Base-by-base conservation (phyloP, 2,329 filamentous ascomycete species). In the Sporothrix variecibatus region DNA sequence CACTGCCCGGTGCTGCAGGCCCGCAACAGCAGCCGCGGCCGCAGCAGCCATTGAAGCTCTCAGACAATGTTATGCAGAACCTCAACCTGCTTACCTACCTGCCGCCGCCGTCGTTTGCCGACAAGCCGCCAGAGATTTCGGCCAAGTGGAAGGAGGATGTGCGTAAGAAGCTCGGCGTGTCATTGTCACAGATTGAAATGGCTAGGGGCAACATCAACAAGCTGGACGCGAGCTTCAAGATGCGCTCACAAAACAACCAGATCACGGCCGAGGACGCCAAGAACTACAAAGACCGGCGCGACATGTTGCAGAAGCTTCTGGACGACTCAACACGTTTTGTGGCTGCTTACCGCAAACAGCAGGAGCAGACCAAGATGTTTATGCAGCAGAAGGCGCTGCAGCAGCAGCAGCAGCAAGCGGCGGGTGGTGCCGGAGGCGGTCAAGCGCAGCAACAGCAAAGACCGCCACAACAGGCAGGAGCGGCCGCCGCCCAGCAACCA, bases 101-200 rank as follows among this genome's bases (percentile, higher is more conserved):
- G 17, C 80, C 85, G 1, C 86, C 86, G 0, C 77, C 82, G 0
- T 80, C 82, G n/a, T 72, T 87, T 0, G 78, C 80, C 0, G 83
- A 85, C 20, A 86, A 85, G 74, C 81, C 83, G 2, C 81, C 82
- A 0, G 83, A 86, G n/a, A 81, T 83, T 4, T 82, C 82, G 1
- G 76, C 79, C 0, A 86, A 87, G 75, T 89, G 86, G 86, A 78
- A 85, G 1, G 81, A 84, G 8, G 85, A 87, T 1, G 81, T 84
- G 43, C 87, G 85, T 77, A 80, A 82, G 0, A 83, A 83, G 72
- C 88, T 89, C 74, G 81, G 82, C 0, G 81, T 85, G 53, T 87
- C 85, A 0, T 79, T 90, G 6, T 80, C 85, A 76, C 82, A 84
- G 1, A 88, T 89, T 82, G 87, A 89, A 51, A 81, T 77, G 11